Conservation (phyloP, 306 rosid genomes). For the Leucaena leucocephala region DNA sequence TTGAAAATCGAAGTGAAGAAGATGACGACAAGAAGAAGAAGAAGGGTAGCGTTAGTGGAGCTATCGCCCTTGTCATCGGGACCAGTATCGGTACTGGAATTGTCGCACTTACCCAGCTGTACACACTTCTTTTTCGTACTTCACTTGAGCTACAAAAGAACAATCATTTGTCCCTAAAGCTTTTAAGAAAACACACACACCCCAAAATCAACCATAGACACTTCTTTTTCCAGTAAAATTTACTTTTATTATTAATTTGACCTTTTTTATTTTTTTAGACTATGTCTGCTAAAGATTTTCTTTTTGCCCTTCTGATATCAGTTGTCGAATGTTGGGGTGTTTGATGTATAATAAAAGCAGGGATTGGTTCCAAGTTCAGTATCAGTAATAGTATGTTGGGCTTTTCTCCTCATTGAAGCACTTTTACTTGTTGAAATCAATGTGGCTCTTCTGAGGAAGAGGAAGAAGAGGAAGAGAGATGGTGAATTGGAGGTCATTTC, state of each 20-base stretch:
- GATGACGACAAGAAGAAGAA: conserved; percentile 32
- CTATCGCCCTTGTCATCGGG: conserved; percentile 67
- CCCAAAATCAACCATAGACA: background rate
- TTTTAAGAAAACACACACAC: too few species aligned
- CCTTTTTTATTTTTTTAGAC: background rate
- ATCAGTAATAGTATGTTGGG: conserved; percentile 64
- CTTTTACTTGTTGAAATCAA: conserved; percentile 68
- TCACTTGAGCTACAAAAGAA: background rate
- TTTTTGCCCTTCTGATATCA: background rate
- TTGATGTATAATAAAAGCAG: conserved; percentile 37
- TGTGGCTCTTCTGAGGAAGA: conserved; percentile 59
- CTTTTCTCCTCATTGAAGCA: conserved; percentile 67
- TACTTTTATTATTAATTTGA: background rate
- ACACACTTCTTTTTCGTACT: conserved; percentile 15
- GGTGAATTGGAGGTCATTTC: conserved; percentile 64
- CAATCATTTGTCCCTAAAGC: background rate
- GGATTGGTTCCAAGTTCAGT: conserved; percentile 76
- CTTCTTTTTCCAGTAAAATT: background rate
- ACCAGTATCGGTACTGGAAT: conserved; percentile 74
- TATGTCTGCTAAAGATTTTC: background rate
- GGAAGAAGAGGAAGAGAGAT: conserved; percentile 40
- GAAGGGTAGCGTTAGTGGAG: conserved; percentile 65
- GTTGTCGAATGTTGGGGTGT: background rate
- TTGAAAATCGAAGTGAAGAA: conserved; percentile 21
- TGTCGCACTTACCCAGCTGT: conserved; percentile 78